phyloP scores from a whole-genome alignment of 2,329 filamentous ascomycete genomes.

The Epichloe typhina region DNA sequence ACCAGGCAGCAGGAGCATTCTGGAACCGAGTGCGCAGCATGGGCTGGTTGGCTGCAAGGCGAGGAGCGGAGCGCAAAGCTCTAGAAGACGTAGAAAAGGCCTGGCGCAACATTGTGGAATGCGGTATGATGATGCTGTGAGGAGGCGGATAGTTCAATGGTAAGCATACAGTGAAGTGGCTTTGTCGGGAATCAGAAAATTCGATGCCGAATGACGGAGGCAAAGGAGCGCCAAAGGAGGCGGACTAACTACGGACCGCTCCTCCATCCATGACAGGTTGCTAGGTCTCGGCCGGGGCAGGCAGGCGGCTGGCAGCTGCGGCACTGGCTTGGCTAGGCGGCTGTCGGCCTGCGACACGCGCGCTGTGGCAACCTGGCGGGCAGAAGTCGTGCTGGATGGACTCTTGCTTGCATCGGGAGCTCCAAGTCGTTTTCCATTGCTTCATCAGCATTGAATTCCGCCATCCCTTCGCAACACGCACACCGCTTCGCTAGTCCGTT shows the following conservation, averaged over 20 bases:
- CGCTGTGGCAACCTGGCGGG: conserved; percentile 12
- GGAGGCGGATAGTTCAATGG: conserved; percentile 8
- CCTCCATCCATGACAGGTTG: background rate
- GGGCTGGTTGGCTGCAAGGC: conserved; percentile 22
- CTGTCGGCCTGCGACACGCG: conserved; percentile 7
- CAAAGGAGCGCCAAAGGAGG: background rate
- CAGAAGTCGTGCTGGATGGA: no score
- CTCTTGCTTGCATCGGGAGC: background rate
- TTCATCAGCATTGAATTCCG: background rate
- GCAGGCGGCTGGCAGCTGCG: background rate
- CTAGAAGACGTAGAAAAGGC: conserved; percentile 29
- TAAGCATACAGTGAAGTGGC: background rate
- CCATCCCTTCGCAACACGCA: background rate
- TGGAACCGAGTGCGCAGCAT: conserved; percentile 25
- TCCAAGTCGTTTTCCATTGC: background rate
- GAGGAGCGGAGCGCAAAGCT: conserved; percentile 28
- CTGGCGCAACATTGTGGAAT: conserved; percentile 32
- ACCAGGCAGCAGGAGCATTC: conserved; percentile 21
- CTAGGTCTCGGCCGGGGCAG: no score
- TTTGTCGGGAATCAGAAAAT: conserved; percentile 14
- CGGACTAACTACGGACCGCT: conserved; percentile 20
- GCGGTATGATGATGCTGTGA: conserved; percentile 4
- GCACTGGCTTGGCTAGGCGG: background rate
- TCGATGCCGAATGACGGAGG: conserved; percentile 10
- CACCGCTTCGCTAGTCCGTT: background rate